Evolutionary conservation across 139 green algal genomes (phyloP), one percentile per base, ranked within the genome.

Genomic region (Asterochloris sp.): DNA sequence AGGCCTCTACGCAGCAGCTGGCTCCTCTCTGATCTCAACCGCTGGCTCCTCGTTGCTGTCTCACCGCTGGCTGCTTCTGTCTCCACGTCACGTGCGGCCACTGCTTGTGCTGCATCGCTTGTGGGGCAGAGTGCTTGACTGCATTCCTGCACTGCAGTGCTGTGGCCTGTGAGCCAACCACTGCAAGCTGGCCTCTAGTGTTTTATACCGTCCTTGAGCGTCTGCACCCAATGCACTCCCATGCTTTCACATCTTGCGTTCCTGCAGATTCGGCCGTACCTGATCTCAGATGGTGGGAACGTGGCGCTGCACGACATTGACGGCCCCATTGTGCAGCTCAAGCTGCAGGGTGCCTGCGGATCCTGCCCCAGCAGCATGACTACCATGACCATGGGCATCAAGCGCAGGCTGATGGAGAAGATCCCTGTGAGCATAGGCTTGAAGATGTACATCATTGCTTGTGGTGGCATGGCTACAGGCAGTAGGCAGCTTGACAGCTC

Each of bases 321-420:
- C 78, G 97, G 96, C 0, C 91, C 98, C 21, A 88, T 93, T 14
- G 97, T 99, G 13, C 92, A 93, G 83, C 89, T 99, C 60, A 89
- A 88, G 83, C 60, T 87, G 16, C 81, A 96, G 83, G 97, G 97
- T 13, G 97, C 97, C 0, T 99, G 97, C 85, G 97, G 97, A 13
- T 97, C 91, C 13, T 99, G 97, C 88, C 97, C 97, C 61, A 93
- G 84, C 78, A 96, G 90, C 0, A 91, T 91, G 12, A 95, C 95
- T 13, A 99, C 97, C 62, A 99, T 99, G 97, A 98, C 95, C 16
- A 99, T 99, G 96, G 97, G 97, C 83, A 99, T 99, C 86, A 95
- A 99, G 88, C 88, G 95, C 10, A 85, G 95, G 13, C 88, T 99
- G 10, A 98, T 97, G 91, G 97, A 99, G 88, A 91, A 87, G 27